These are phyloP conservation scores for Fraxinus sp. DNA, from an alignment of 305 asterid species.

Conservation along the genomic window DNA sequence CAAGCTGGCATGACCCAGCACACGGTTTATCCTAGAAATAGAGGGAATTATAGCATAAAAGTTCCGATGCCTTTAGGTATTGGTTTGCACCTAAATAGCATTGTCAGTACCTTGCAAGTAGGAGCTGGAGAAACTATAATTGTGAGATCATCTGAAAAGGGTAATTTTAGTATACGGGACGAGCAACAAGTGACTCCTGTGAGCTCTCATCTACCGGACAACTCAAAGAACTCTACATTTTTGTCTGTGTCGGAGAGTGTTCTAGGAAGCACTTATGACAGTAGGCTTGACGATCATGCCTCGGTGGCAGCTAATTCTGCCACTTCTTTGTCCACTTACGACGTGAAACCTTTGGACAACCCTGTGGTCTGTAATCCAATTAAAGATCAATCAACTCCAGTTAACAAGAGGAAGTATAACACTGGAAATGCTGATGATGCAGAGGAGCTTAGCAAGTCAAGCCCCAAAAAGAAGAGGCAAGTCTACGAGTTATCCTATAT, in stretches of 20 bases:
- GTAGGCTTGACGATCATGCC: conserved; percentile 31
- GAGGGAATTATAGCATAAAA: conserved; percentile 26
- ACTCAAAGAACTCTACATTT: conserved; percentile 28
- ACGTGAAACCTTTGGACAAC: conserved; percentile 31
- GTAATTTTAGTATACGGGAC: conserved; percentile 44
- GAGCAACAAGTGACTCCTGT: conserved; percentile 34
- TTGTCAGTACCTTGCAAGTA: conserved; percentile 46
- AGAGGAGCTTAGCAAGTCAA: conserved; percentile 38
- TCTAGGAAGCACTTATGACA: conserved; percentile 35
- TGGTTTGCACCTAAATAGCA: conserved; percentile 79
- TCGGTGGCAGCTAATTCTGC: conserved; percentile 34
- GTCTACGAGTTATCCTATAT: conserved; percentile 24
- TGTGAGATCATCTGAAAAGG: conserved; percentile 47
- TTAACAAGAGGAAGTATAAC: conserved; percentile 27
- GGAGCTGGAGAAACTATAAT: conserved; percentile 45
- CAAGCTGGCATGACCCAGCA: conserved; percentile 33
- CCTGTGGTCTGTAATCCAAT: conserved; percentile 35
- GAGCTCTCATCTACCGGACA: conserved; percentile 31
- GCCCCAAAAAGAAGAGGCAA: conserved; percentile 62
- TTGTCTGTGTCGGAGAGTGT: conserved; percentile 36
- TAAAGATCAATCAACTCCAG: conserved; percentile 36
- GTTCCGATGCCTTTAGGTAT: conserved; percentile 59
- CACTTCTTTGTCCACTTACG: conserved; percentile 29
- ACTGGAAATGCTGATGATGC: conserved; percentile 32
- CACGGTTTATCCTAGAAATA: conserved; percentile 31